These are phyloP conservation scores for Boletus reticulatus DNA, from an alignment of 768 basidiomycete species.

Conservation along the genomic window DNA sequence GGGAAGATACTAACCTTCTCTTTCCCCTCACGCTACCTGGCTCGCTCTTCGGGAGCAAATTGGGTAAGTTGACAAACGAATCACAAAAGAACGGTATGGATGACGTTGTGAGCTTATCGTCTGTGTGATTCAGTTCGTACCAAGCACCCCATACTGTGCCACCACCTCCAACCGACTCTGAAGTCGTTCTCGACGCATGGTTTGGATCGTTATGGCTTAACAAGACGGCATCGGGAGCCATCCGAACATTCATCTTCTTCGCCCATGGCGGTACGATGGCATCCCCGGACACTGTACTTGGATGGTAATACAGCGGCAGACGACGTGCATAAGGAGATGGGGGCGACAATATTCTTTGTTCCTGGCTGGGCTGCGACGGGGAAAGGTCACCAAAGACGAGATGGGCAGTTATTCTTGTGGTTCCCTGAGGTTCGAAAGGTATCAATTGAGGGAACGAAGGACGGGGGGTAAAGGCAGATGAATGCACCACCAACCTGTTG, in stretches of 20 bases:
- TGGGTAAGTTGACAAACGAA: constrained; percentile 44
- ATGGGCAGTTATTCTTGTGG: constrained; percentile 49
- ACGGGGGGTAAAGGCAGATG: neutral
- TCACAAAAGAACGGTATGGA: constrained; percentile 59
- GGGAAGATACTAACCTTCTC: constrained; percentile 12
- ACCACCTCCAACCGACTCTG: constrained; percentile 46
- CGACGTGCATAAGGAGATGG: constrained; percentile 60
- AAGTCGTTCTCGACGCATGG: constrained; percentile 37
- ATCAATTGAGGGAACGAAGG: neutral
- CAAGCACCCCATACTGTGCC: constrained; percentile 60
- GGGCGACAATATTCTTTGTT: constrained; percentile 35
- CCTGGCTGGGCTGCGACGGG: constrained; percentile 23
- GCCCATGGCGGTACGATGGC: constrained; percentile 31
- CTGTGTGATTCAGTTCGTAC: constrained; percentile 42
- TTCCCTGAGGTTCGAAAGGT: constrained; percentile 25
- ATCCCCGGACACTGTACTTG: constrained; percentile 36
- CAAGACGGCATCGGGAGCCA: constrained; percentile 43
- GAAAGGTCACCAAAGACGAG: constrained; percentile 53
- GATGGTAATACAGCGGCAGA: constrained; percentile 55
- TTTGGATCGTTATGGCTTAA: constrained; percentile 37
- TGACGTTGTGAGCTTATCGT: constrained; percentile 46
- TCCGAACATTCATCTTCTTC: constrained; percentile 34
- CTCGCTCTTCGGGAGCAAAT: constrained; percentile 46
- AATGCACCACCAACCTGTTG: constrained; percentile 44
- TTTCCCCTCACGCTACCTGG: constrained; percentile 25